Percentiles rank a stretch among this genome's conserved stretches.
phyloP scores from a whole-genome alignment of 495 filamentous ascomycete genomes.

The Hamigera avellanea region DNA sequence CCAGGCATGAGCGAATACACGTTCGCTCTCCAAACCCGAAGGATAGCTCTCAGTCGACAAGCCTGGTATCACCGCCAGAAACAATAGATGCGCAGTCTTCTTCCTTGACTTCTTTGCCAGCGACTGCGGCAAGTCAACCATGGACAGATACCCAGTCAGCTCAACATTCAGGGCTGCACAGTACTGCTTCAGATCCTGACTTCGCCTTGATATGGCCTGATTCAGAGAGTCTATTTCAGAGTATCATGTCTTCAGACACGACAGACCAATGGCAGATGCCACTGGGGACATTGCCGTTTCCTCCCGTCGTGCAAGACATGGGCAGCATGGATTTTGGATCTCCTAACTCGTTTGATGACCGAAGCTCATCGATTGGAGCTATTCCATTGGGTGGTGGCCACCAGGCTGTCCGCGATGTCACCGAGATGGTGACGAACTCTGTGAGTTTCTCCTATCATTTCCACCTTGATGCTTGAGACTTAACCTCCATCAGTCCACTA shows the following conservation, averaged over 20 bases:
- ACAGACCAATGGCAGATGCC: constrained; percentile 38
- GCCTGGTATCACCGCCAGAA: constrained; percentile 9
- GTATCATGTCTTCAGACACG: constrained; percentile 29
- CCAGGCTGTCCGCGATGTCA: constrained; percentile 36
- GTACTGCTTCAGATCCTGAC: constrained; percentile 23
- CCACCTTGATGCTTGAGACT: not conserved
- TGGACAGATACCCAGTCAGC: constrained; percentile 15
- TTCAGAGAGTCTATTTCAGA: constrained; percentile 36
- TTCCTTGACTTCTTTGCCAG: constrained; percentile 12
- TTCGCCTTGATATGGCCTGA: constrained; percentile 38
- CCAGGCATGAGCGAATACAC: constrained; percentile 37
- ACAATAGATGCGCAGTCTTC: constrained; percentile 13
- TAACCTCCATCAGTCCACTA: constrained; percentile 22
- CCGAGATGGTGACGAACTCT: constrained; percentile 35
- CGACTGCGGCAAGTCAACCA: constrained; percentile 12
- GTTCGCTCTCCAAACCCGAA: constrained; percentile 19
- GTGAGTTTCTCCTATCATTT: constrained; percentile 13
- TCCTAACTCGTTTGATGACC: constrained; percentile 26
- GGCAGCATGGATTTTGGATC: constrained; percentile 23
- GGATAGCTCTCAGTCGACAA: constrained; percentile 9
- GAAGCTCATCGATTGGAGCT: constrained; percentile 23
- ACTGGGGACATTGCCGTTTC: constrained; percentile 29
- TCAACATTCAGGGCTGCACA: constrained; percentile 13
- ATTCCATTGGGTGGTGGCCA: constrained; percentile 34
- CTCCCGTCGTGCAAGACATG: constrained; percentile 22